These are phyloP conservation scores for Furcasterigmium sp. DNA, from an alignment of 2,329 filamentous ascomycete species.

Conservation along the genomic window DNA sequence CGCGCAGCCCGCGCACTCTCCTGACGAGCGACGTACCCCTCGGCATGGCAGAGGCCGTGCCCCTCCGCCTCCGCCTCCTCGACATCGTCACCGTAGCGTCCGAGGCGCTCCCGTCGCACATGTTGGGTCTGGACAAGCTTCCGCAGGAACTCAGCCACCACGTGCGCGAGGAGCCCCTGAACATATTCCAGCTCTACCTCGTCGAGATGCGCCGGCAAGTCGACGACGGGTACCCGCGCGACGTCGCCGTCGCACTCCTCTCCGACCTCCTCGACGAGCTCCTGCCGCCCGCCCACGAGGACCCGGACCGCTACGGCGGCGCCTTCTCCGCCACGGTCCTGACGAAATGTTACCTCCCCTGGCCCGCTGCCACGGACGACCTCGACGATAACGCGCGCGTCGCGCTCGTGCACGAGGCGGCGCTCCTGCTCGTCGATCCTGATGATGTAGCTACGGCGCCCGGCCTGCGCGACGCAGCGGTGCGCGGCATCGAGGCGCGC, in stretches of 20 bases:
- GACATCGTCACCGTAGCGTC: slow-evolving; percentile 44
- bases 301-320: slow-evolving; percentile 32
- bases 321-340: slow-evolving; percentile 40
- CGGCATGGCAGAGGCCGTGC: slow-evolving; percentile 47
- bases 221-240: neutral
- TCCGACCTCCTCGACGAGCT: slow-evolving; percentile 36
- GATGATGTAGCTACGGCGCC: slow-evolving; percentile 23
- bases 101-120: slow-evolving; percentile 37
- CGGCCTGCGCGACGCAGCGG: slow-evolving; percentile 31
- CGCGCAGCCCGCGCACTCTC: slow-evolving; percentile 9
- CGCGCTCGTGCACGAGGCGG: slow-evolving; percentile 60
- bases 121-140: slow-evolving; percentile 42
- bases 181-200: slow-evolving; percentile 52
- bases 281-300: slow-evolving; percentile 32
- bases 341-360: slow-evolving; percentile 58
- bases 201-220: slow-evolving; percentile 12
- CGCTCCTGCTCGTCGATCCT: slow-evolving; percentile 50
- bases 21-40: slow-evolving; percentile 27
- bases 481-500: slow-evolving; percentile 43
- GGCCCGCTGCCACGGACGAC: slow-evolving; percentile 55
- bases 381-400: slow-evolving; percentile 68
- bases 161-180: slow-evolving; percentile 52
- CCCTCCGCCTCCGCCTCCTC: slow-evolving; percentile 59
- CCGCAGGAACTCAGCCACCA: slow-evolving; percentile 54
- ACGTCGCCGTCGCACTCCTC: slow-evolving; percentile 4